A percentile compares a stretch with the other conserved stretches of the same genome.
phyloP scores from a whole-genome alignment of 768 basidiomycete genomes.

The Podaxis carcinomalis region DNA sequence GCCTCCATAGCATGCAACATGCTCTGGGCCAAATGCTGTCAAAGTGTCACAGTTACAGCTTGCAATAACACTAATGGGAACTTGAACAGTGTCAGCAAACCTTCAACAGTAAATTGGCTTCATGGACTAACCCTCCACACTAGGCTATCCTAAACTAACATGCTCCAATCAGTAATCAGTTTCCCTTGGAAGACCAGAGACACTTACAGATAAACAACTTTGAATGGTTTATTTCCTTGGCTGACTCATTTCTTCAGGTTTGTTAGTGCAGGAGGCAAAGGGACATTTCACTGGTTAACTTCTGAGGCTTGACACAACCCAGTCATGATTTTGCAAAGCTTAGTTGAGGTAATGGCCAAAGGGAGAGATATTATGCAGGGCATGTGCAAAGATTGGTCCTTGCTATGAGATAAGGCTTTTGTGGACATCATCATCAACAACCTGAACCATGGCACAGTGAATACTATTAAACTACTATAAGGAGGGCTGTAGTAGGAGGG shows the following conservation, averaged over 20 bases:
- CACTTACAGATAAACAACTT: slow-evolving; percentile 49
- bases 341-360: slow-evolving; percentile 44
- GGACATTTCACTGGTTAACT: slow-evolving; percentile 38
- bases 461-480: not conserved
- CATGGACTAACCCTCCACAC: slow-evolving; percentile 50
- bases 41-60: slow-evolving; percentile 51
- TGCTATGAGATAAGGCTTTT: slow-evolving; percentile 43
- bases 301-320: slow-evolving; percentile 49
- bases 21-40: slow-evolving; percentile 43
- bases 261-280: slow-evolving; percentile 37
- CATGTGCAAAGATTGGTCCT: slow-evolving; percentile 56
- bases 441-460: slow-evolving; percentile 21
- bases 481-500: not conserved
- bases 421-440: slow-evolving; percentile 58
- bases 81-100: slow-evolving; percentile 31
- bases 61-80: slow-evolving; percentile 46
- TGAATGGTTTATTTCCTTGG: slow-evolving; percentile 39
- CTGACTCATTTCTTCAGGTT: slow-evolving; percentile 30
- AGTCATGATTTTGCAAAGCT: slow-evolving; percentile 50
- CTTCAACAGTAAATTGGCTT: slow-evolving; percentile 62
- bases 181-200: not conserved
- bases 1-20: slow-evolving; percentile 43
- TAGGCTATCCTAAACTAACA: slow-evolving; percentile 29
- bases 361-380: slow-evolving; percentile 43
- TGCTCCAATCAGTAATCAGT: not conserved